phyloP scores from a whole-genome alignment of 306 rosid species.

The Begonia loranthoides region DNA sequence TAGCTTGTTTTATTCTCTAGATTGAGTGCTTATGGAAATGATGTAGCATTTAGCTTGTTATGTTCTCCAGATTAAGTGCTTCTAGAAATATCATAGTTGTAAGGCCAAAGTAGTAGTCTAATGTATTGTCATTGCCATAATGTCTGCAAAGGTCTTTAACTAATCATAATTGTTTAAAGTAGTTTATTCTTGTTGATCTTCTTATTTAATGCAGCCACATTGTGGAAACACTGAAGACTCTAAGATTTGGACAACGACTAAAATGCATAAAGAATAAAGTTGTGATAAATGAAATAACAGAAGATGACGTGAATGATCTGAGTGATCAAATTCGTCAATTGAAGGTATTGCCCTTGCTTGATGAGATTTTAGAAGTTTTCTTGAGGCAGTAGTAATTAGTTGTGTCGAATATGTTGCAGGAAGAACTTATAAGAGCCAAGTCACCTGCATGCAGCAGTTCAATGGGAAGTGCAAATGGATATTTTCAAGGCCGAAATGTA shows the following conservation, averaged over 20 bases:
- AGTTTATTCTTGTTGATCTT: no score
- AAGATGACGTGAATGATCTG: conserved; percentile 69
- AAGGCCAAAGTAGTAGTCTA: no score
- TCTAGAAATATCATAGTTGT: no score
- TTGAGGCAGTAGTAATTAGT: no score
- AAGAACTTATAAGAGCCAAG: conserved; percentile 78
- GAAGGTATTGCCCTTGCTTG: conserved; percentile 38
- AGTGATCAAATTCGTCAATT: conserved; percentile 85
- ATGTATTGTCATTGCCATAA: no score
- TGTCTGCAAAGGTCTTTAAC: no score
- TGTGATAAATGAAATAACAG: conserved; percentile 70
- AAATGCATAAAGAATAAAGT: conserved; percentile 62
- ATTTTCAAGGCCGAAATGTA: conserved; percentile 51
- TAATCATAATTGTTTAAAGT: no score
- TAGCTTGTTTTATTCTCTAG: no score
- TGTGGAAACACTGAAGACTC: conserved; percentile 53
- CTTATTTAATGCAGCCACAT: conserved; percentile 34
- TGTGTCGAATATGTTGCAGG: conserved; percentile 32
- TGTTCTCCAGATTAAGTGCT: no score
- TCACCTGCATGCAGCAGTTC: conserved; percentile 29
- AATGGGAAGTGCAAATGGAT: conserved; percentile 28
- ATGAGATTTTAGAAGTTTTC: no score
- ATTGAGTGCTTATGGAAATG: no score
- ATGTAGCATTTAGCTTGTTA: no score
- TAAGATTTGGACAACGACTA: conserved; percentile 78